Evolutionary conservation across 1,284 basidiomycete species (phyloP), one percentile per base, ranked within the genome.

Genomic region (Papiliotrema laurentii): DNA sequence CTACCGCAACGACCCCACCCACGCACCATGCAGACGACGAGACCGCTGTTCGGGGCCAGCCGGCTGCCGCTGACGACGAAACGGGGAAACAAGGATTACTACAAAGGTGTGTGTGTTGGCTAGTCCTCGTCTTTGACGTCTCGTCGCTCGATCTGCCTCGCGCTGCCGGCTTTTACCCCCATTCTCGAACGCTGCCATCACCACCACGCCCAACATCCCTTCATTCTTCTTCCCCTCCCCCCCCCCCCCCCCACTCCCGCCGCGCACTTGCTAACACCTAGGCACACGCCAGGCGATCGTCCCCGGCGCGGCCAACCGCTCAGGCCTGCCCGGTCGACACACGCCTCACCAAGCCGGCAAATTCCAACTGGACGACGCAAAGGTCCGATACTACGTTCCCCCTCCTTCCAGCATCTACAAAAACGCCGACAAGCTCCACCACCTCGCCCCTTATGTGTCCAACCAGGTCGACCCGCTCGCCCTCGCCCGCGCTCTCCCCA

Each of bases 21-120:
- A 31, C 30, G 30, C 30, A 31, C 9, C 16, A 31, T 31, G 30
- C 30, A 31, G 30, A 31, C 64, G 30, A 62, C 72, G 33, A 50
- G 55, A 28, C 54, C 65, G n/a, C 50, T 69, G 9, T 53, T 59
- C 19, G 72, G 74, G 38, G 90, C 90, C 24, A 87, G 85, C 2
- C 78, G 91, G 48, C 76, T 83, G 24, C 80, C 89, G 4, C 77
- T 94, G 42, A 90, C 85, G 0, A 78, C 86, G 0, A 94, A 94
- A 71, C 76, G 83, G 44, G 91, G 81, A 18, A 93, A 92, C 77
- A 94, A 93, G 64, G 89, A 94, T 71, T 94, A 80, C 68, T 94
- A 93, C 79, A 96, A 94, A 74, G 91, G 90, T 85, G 10, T 30
- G 74, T n/a, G n/a, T n/a, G n/a, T n/a, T n/a, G n/a, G n/a, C n/a